Conservation (phyloP, 176 grass and related monocot genomes). For the Musa acuminata region DNA sequence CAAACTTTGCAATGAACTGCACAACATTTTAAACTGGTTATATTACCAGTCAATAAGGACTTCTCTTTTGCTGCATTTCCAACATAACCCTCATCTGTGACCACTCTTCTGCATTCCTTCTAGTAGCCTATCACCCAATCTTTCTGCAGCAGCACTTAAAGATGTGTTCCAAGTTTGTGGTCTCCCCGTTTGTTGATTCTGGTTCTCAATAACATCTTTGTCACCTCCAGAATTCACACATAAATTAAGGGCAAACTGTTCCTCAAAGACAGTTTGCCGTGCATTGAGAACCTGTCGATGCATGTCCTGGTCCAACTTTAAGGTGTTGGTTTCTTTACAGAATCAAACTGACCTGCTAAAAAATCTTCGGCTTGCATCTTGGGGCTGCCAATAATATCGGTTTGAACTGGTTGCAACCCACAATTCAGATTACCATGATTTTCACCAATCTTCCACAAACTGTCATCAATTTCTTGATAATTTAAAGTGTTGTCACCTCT, state of each 20-base stretch:
- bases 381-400: constrained; percentile 5
- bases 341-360: neutral
- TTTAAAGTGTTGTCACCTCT: constrained; percentile 5
- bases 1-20: neutral
- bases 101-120: neutral
- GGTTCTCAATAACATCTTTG: constrained; percentile 6
- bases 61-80: neutral
- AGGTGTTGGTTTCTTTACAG: constrained; percentile 6
- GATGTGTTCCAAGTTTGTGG: constrained; percentile 11
- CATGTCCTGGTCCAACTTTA: neutral
- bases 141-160: neutral
- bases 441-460: constrained; percentile 1
- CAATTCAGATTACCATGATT: neutral
- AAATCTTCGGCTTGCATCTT: constrained; percentile 1
- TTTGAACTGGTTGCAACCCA: neutral
- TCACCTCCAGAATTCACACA: constrained; percentile 4
- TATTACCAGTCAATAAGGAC: neutral
- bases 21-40: neutral
- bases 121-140: neutral
- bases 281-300: constrained; percentile 2
- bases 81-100: constrained; percentile 6
- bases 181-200: neutral
- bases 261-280: neutral
- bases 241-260: neutral
- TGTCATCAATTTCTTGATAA: constrained; percentile 3